Evolutionary conservation across 257 asterid genomes (phyloP).

Genomic region (Ocimum tenuiflorum): DNA sequence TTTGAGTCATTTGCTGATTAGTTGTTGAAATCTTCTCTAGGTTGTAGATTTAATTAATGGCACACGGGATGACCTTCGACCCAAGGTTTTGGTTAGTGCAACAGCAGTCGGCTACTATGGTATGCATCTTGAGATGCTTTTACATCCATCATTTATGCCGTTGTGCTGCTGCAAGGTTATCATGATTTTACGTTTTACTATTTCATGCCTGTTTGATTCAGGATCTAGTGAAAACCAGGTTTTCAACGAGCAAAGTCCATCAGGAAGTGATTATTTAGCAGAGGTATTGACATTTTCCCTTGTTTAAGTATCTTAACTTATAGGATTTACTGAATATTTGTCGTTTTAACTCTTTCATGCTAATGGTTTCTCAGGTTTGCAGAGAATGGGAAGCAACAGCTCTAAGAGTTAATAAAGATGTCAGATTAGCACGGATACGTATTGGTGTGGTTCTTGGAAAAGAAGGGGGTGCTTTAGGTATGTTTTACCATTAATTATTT

Average conservation of each 20-base stretch:
- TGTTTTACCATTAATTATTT: neutral
- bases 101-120: constrained; percentile 95
- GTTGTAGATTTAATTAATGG: constrained; percentile 65
- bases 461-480: constrained; percentile 98
- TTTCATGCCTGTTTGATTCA: constrained; percentile 23
- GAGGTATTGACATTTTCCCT: constrained; percentile 41
- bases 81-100: constrained; percentile 79
- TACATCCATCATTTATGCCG: neutral
- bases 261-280: constrained; percentile 82
- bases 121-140: constrained; percentile 22
- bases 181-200: neutral
- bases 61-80: constrained; percentile 47
- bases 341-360: neutral
- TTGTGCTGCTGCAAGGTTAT: neutral
- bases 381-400: constrained; percentile 97
- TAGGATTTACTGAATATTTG: neutral
- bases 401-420: constrained; percentile 56
- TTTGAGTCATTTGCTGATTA: neutral
- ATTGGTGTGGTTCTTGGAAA: constrained; percentile 90
- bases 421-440: constrained; percentile 68
- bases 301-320: no score
- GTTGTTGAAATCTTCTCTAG: constrained; percentile 22
- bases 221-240: constrained; percentile 73
- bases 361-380: constrained; percentile 59
- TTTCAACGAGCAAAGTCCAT: constrained; percentile 83